Percentiles rank a stretch among this genome's conserved stretches.
These are phyloP conservation scores for Fraxinus platypoda DNA, from an alignment of 305 asterid species.

Conservation along the genomic window DNA sequence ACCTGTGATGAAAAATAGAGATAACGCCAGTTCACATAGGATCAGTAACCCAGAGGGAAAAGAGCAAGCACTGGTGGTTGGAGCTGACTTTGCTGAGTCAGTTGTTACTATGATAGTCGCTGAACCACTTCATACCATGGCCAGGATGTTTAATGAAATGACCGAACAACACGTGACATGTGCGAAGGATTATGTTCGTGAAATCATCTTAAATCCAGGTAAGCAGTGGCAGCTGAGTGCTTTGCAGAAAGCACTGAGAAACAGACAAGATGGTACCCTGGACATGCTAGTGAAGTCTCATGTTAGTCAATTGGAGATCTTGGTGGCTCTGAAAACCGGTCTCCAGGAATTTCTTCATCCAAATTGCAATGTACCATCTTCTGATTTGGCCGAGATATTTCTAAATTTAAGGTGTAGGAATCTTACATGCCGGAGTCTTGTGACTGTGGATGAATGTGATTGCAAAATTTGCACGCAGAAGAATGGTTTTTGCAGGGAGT, in stretches of 20 bases:
- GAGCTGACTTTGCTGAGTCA: slow-evolving; percentile 74
- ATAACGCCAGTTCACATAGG: slow-evolving; percentile 42
- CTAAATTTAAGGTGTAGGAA: slow-evolving; percentile 76
- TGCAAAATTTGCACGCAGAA: slow-evolving; percentile 71
- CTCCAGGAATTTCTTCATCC: slow-evolving; percentile 63
- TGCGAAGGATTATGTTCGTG: slow-evolving; percentile 69
- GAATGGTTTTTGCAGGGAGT: slow-evolving; percentile 85
- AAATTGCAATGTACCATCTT: slow-evolving; percentile 48
- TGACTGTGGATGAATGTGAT: slow-evolving; percentile 95
- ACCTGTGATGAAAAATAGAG: slow-evolving; percentile 43
- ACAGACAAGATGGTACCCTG: slow-evolving; percentile 63
- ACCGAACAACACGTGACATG: slow-evolving; percentile 45
- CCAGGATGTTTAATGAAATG: slow-evolving; percentile 63
- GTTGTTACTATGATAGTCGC: slow-evolving; percentile 71
- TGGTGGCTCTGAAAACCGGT: slow-evolving; percentile 81
- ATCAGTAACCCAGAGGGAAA: slow-evolving; percentile 45
- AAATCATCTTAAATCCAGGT: slow-evolving; percentile 57
- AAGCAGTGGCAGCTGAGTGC: slow-evolving; percentile 78
- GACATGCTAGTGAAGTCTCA: slow-evolving; percentile 68
- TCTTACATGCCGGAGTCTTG: slow-evolving; percentile 61
- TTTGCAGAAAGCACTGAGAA: slow-evolving; percentile 66
- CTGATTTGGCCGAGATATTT: slow-evolving; percentile 77
- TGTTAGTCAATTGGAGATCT: slow-evolving; percentile 68
- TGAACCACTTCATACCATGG: slow-evolving; percentile 61
- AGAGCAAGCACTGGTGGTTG: slow-evolving; percentile 47